Evolutionary conservation across 78 protist species (phyloP).

Genomic region (Dictyostelium purpureum): DNA sequence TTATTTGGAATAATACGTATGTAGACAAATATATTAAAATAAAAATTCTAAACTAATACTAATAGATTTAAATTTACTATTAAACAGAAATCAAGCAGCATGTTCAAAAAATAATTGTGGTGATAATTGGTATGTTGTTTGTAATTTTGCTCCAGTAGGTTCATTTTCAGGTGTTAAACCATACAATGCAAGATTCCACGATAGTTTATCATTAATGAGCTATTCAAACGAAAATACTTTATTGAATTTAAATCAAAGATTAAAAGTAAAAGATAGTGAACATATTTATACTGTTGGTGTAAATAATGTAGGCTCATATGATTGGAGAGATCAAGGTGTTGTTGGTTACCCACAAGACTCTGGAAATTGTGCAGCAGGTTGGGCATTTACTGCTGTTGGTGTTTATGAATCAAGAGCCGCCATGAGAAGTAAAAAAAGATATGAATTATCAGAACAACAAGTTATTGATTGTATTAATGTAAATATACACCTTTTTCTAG

Average conservation of each 20-base stretch:
- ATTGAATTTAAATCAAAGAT: not conserved
- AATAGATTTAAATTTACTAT: not conserved
- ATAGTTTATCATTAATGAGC: not conserved
- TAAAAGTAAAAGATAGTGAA: not conserved
- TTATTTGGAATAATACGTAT: constrained; percentile 38
- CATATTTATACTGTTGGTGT: not conserved
- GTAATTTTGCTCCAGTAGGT: constrained; percentile 68
- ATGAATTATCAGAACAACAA: constrained; percentile 33
- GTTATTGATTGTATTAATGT: constrained; percentile 42
- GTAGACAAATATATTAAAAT: not conserved
- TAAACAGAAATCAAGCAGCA: not conserved
- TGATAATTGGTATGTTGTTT: constrained; percentile 5
- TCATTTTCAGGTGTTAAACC: constrained; percentile 48
- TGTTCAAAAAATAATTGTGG: constrained; percentile 27
- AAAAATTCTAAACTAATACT: not conserved
- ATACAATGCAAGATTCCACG: constrained; percentile 39
- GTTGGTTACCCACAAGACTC: constrained; percentile 61
- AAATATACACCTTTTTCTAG: too few species aligned
- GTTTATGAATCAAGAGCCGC: constrained; percentile 48
- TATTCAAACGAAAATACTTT: not conserved
- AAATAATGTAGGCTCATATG: not conserved
- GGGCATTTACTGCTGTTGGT: constrained; percentile 64
- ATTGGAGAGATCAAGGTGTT: constrained; percentile 57
- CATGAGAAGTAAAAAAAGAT: constrained; percentile 24
- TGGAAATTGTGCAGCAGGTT: constrained; percentile 26